phyloP scores from a whole-genome alignment of 2,329 filamentous ascomycete species.

The Trichoderma sp. region DNA sequence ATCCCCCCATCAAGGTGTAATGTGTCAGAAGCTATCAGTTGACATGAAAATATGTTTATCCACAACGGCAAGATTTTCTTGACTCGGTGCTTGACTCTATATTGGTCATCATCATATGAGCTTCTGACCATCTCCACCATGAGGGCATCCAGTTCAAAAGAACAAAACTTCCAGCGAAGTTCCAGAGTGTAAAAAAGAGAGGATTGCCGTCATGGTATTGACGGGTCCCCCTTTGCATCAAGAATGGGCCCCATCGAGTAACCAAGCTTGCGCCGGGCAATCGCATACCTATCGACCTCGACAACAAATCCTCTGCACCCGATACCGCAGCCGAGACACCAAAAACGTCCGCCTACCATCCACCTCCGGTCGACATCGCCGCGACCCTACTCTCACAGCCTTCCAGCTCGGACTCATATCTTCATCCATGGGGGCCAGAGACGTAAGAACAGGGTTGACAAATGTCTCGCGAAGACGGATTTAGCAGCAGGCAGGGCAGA shows the following conservation, averaged over 20 bases:
- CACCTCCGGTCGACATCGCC: constrained; percentile 26
- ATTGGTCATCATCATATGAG: constrained; percentile 90
- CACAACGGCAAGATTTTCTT: constrained; percentile 29
- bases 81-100: constrained; percentile 96
- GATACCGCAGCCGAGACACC: constrained; percentile 41
- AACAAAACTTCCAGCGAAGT: constrained; percentile 43
- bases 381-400: constrained; percentile 14
- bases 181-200: constrained; percentile 36
- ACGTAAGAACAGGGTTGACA: constrained; percentile 36
- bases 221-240: constrained; percentile 79
- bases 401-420: constrained; percentile 73
- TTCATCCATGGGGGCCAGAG: constrained; percentile 65
- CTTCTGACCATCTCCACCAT: constrained; percentile 39
- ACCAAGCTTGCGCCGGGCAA: constrained; percentile 67
- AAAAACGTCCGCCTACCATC: constrained; percentile 46
- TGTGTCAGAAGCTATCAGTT: constrained; percentile 18
- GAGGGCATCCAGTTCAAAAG: constrained; percentile 14
- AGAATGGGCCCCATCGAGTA: constrained; percentile 99
- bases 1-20: not conserved
- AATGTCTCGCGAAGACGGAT: constrained; percentile 32
- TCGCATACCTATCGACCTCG: constrained; percentile 98
- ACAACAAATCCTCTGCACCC: constrained; percentile 70
- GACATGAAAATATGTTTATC: constrained; percentile 27
- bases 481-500: constrained; percentile 45
- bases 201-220: constrained; percentile 26